Evolutionary conservation across 169 alveolate species (phyloP).

Genomic region (Eimeria brunetti): DNA sequence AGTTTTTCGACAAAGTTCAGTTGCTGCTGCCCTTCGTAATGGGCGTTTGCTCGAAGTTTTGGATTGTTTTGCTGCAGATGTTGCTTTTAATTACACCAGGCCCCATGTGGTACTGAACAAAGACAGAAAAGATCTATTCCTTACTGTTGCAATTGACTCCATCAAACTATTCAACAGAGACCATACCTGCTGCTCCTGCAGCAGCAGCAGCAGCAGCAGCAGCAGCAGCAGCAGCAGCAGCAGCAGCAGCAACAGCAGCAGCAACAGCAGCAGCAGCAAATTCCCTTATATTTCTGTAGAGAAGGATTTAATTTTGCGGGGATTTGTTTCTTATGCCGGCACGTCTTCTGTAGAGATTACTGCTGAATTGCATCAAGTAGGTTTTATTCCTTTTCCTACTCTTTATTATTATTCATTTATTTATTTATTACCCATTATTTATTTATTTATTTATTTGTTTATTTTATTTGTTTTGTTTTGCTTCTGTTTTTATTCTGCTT

Average conservation of each 20-base stretch:
- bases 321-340: conserved; percentile 68
- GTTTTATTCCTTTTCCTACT: not conserved
- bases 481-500: too few relatives aligned
- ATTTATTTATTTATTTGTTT: too few relatives aligned
- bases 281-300: conserved; percentile 39
- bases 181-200: not conserved
- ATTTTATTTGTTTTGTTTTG: too few relatives aligned
- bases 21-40: conserved; percentile 56
- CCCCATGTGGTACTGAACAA: not conserved
- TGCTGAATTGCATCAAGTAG: conserved; percentile 67
- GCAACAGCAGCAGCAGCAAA: not conserved
- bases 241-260: not conserved
- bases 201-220: conserved; percentile 37
- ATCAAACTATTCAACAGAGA: conserved; percentile 31
- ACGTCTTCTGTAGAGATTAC: conserved; percentile 26
- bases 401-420: too few relatives aligned
- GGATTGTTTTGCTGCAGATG: conserved; percentile 80
- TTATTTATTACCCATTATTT: too few relatives aligned
- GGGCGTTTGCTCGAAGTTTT: conserved; percentile 78
- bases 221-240: conserved; percentile 36
- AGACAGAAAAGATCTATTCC: conserved; percentile 17
- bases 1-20: conserved; percentile 70
- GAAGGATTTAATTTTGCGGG: conserved; percentile 60
- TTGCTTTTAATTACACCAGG: conserved; percentile 62
- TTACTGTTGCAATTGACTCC: conserved; percentile 67